phyloP scores from a whole-genome alignment of 164 flowering plant genomes.

The Annona cherimola region DNA sequence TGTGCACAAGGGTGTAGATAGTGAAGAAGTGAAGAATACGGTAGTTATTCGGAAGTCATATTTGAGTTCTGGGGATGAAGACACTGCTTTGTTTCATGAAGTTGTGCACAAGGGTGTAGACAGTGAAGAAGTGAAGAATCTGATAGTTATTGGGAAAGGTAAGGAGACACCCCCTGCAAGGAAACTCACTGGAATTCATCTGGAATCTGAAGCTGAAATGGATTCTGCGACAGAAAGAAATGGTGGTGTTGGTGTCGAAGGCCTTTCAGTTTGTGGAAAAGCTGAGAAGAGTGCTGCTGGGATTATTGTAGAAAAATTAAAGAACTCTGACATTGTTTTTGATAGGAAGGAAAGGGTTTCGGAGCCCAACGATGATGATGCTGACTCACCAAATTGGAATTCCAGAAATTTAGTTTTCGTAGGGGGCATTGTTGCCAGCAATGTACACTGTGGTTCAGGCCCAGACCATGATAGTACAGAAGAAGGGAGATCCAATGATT shows the following conservation, averaged over 20 bases:
- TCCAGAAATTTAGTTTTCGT: constrained; percentile 7
- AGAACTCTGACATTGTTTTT: background rate
- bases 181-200: background rate
- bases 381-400: constrained; percentile 1
- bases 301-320: constrained; percentile 5
- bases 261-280: background rate
- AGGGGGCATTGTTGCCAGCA: background rate
- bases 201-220: background rate
- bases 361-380: background rate
- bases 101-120: background rate
- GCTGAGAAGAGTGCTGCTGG: constrained; percentile 7
- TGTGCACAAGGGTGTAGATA: no score
- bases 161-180: background rate
- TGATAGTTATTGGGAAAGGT: background rate
- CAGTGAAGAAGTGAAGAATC: background rate
- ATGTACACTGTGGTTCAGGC: background rate
- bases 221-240: background rate
- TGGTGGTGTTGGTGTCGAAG: background rate
- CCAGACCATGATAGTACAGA: background rate
- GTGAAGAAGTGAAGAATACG: no score
- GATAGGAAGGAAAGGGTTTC: constrained; percentile 5
- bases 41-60: no score
- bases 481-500: background rate
- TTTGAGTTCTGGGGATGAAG: no score
- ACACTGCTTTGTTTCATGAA: no score